phyloP scores from a whole-genome alignment of 2,329 filamentous ascomycete genomes.

The Colletotrichum australisinense region DNA sequence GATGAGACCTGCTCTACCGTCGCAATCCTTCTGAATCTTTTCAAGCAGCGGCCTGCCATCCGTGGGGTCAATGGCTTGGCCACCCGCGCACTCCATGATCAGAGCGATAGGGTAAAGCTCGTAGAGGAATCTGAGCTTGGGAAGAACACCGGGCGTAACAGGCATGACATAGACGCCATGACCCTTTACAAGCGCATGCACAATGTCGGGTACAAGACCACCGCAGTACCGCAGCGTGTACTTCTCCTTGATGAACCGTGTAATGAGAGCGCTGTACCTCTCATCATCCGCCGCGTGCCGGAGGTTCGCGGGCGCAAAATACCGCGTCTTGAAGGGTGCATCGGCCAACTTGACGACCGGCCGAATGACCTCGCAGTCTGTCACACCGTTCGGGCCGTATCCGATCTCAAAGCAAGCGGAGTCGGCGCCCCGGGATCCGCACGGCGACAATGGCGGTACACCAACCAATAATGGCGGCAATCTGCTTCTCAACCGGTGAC shows the following conservation, averaged over 20 bases:
- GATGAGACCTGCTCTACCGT: constrained; percentile 62
- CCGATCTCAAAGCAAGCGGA: constrained; percentile 62
- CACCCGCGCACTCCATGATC: constrained; percentile 70
- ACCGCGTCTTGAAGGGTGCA: constrained; percentile 59
- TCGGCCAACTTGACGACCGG: constrained; percentile 50
- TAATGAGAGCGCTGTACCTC: constrained; percentile 61
- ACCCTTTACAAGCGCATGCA: constrained; percentile 69
- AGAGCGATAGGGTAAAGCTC: constrained; percentile 71
- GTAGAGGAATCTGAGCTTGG: constrained; percentile 69
- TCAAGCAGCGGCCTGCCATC: constrained; percentile 56
- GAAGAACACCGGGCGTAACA: constrained; percentile 60
- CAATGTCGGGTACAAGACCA: constrained; percentile 70
- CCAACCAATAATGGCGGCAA: constrained; percentile 62
- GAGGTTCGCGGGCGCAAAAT: constrained; percentile 73
- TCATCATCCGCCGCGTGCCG: constrained; percentile 64
- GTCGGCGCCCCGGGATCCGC: constrained; percentile 53
- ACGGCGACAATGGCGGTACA: constrained; percentile 68
- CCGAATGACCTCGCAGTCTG: constrained; percentile 54
- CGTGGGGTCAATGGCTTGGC: constrained; percentile 62
- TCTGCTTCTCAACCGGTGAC: constrained; percentile 51
- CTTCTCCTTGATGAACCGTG: constrained; percentile 59
- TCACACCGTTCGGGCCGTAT: constrained; percentile 44
- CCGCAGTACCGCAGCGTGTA: constrained; percentile 72
- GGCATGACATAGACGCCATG: constrained; percentile 72
- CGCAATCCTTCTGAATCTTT: constrained; percentile 50